phyloP scores from a whole-genome alignment of 2,329 filamentous ascomycete species.

The Fusarium staphyleae region DNA sequence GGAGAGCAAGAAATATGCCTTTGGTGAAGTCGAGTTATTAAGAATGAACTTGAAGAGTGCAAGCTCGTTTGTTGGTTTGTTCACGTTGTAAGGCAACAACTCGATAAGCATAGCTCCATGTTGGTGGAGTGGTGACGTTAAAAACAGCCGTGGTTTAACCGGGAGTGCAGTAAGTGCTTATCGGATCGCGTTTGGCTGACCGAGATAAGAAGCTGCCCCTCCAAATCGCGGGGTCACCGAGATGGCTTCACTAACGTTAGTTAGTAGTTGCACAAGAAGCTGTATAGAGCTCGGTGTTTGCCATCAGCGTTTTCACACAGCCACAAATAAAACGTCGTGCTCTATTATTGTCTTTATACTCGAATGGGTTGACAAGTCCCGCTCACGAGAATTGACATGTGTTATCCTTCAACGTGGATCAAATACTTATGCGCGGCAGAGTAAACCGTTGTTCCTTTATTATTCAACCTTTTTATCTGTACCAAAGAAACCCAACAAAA shows the following conservation, averaged over 20 bases:
- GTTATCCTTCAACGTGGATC: no score
- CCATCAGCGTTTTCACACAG: no score
- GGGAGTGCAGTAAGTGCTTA: constrained; percentile 6
- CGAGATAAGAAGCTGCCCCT: constrained; percentile 26
- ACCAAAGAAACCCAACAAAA: no score
- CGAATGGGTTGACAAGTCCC: no score
- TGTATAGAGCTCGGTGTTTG: no score
- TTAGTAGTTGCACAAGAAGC: no score
- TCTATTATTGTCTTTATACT: no score
- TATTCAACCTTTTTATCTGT: no score
- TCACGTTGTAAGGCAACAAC: constrained; percentile 30
- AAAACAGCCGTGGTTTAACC: constrained; percentile 27
- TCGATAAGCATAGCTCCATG: constrained; percentile 29
- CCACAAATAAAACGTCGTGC: no score
- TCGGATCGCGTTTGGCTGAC: constrained; percentile 2
- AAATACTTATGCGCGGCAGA: no score
- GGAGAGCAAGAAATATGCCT: not conserved
- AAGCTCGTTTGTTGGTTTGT: constrained; percentile 15
- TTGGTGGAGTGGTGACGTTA: constrained; percentile 31
- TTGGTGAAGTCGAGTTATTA: not conserved
- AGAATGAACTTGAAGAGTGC: constrained; percentile 1
- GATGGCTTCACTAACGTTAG: constrained; percentile 18
- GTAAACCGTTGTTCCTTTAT: no score
- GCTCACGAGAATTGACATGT: no score
- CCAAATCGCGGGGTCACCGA: constrained; percentile 26